Evolutionary conservation across 805 yeast genomes (phyloP).

Genomic region (Kazachstania viticola): DNA sequence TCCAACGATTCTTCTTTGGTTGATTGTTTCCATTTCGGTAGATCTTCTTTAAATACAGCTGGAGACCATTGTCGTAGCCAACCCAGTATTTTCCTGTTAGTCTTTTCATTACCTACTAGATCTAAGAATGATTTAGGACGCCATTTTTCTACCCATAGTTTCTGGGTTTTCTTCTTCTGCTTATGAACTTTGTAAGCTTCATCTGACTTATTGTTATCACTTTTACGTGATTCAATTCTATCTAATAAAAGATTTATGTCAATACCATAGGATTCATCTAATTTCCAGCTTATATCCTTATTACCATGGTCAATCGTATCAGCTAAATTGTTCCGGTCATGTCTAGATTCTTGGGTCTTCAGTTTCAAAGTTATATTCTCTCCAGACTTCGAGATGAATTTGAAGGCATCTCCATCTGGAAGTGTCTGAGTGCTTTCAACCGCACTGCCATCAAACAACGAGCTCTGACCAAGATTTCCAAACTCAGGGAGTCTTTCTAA

Average conservation of each 20-base stretch:
- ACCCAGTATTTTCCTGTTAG: conserved; percentile 44
- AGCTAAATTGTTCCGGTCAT: too few species aligned
- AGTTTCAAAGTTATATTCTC: too few species aligned
- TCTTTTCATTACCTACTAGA: conserved; percentile 55
- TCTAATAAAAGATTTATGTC: conserved; percentile 28
- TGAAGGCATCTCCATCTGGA: too few species aligned
- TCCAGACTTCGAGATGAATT: too few species aligned
- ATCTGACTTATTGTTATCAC: background rate
- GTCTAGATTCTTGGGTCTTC: too few species aligned
- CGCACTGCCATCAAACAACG: too few species aligned
- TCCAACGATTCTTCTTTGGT: conserved; percentile 5
- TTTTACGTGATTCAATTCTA: conserved; percentile 21
- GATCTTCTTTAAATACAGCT: conserved; percentile 39
- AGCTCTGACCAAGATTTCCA: too few species aligned
- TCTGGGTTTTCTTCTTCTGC: conserved; percentile 2
- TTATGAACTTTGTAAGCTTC: background rate
- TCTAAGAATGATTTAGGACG: conserved; percentile 55
- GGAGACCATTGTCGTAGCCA: conserved; percentile 65
- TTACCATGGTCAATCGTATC: too few species aligned
- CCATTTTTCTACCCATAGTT: conserved; percentile 53
- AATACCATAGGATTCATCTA: conserved; percentile 29
- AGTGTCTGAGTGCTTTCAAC: too few species aligned
- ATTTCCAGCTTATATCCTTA: conserved; percentile 8
- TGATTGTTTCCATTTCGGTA: conserved; percentile 15
- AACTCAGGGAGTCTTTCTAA: too few species aligned